Evolutionary conservation across 495 filamentous ascomycete genomes (phyloP).

Genomic region (Lophium mytilinum): DNA sequence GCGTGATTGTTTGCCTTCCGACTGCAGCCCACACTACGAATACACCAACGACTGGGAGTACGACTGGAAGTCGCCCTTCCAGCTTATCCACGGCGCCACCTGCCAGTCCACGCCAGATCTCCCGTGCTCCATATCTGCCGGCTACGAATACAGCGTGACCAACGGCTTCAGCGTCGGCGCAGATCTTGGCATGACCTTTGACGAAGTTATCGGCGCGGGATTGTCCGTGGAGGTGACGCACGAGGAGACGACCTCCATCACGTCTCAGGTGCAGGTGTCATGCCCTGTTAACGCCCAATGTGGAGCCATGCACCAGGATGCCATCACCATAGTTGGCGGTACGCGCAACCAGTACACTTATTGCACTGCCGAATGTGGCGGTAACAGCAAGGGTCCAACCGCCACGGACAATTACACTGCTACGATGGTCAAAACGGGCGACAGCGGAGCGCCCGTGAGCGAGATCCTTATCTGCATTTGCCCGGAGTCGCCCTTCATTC

Average conservation of each 20-base stretch:
- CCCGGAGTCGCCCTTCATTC: background rate
- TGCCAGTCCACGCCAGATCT: background rate
- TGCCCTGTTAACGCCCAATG: background rate
- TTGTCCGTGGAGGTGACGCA: background rate
- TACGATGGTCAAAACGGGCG: background rate
- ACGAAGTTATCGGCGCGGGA: background rate
- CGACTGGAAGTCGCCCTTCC: background rate
- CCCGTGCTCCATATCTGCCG: background rate
- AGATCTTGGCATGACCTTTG: background rate
- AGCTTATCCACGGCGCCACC: background rate
- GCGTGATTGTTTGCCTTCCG: background rate
- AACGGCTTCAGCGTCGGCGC: background rate
- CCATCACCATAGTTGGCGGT: background rate
- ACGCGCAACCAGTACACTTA: background rate
- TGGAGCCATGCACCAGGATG: background rate
- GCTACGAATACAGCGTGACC: background rate
- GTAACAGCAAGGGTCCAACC: background rate
- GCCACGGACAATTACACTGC: background rate
- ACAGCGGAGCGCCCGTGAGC: background rate
- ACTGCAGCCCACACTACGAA: background rate
- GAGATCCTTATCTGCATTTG: background rate
- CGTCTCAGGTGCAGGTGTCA: background rate
- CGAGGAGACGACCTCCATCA: background rate
- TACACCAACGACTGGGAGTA: background rate
- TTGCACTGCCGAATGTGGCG: background rate